Evolutionary conservation across 192 early-diverging fungal species (phyloP).

Genomic region (Linnemannia hyalina): DNA sequence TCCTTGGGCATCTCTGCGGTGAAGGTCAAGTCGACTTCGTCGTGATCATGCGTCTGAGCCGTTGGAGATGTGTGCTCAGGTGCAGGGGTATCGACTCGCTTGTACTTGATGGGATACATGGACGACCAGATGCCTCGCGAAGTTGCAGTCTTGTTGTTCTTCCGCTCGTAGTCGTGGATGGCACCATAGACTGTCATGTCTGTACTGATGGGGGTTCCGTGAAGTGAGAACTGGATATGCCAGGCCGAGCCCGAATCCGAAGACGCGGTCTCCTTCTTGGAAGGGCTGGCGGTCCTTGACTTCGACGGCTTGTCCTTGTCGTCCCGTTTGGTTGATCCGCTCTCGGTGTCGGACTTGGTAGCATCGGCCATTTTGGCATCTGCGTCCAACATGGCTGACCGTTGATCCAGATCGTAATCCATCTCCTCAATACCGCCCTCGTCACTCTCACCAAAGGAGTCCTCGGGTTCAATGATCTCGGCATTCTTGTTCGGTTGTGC

Average conservation of each 20-base stretch:
- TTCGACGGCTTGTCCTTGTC: background rate
- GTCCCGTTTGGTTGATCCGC: background rate
- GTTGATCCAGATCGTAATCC: conserved; percentile 18
- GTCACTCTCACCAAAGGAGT: conserved; percentile 47
- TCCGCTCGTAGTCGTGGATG: conserved; percentile 68
- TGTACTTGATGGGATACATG: conserved; percentile 70
- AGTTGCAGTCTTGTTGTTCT: conserved; percentile 15
- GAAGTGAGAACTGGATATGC: conserved; percentile 73
- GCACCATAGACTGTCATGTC: conserved; percentile 80
- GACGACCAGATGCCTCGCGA: conserved; percentile 70
- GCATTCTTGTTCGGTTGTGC: conserved; percentile 17
- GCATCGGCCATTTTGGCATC: conserved; percentile 42
- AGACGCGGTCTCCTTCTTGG: background rate
- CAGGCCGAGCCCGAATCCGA: conserved; percentile 36
- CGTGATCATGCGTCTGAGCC: background rate
- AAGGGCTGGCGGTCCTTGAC: background rate
- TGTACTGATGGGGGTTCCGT: conserved; percentile 54
- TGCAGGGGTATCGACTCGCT: conserved; percentile 59
- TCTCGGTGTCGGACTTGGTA: conserved; percentile 20
- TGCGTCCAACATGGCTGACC: conserved; percentile 38
- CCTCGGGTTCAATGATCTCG: conserved; percentile 16
- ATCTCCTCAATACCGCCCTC: conserved; percentile 48
- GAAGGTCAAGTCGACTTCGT: conserved; percentile 15
- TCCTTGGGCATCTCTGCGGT: conserved; percentile 41
- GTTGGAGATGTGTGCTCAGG: conserved; percentile 22